phyloP scores from a whole-genome alignment of 2,329 filamentous ascomycete genomes.

The Raffaelea arxii region DNA sequence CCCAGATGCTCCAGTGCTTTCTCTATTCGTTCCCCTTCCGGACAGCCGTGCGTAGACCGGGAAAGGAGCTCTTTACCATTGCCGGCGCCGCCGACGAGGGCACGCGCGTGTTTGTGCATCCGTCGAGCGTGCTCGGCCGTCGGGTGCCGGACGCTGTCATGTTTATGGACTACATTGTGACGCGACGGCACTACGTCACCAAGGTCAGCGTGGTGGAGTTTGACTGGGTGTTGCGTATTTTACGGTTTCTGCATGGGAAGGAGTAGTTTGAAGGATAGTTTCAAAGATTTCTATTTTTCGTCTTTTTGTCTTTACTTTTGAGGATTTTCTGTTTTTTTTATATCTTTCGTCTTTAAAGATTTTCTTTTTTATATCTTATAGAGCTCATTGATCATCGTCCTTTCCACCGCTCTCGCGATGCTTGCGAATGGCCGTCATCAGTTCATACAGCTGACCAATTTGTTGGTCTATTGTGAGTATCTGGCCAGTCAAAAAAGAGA shows the following conservation, averaged over 20 bases:
- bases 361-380: not conserved
- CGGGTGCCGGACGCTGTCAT: constrained; percentile 57
- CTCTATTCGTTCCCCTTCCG: constrained; percentile 50
- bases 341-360: no score
- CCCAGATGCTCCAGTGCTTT: constrained; percentile 53
- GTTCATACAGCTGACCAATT: constrained; percentile 83
- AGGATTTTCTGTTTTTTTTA: not conserved
- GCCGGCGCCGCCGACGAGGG: constrained; percentile 48
- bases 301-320: not conserved
- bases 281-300: no score
- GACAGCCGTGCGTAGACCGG: constrained; percentile 49
- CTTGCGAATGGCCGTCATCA: constrained; percentile 71
- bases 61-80: constrained; percentile 54
- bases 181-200: constrained; percentile 56
- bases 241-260: not conserved
- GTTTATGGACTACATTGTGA: constrained; percentile 59
- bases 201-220: constrained; percentile 54
- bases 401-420: constrained; percentile 14
- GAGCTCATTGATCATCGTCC: not conserved
- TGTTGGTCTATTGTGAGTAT: constrained; percentile 62
- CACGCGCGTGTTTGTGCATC: constrained; percentile 54
- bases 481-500: not conserved
- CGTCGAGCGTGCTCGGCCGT: constrained; percentile 52
- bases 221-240: constrained; percentile 38
- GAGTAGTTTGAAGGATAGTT: constrained; percentile 24